phyloP scores from a whole-genome alignment of 2,329 filamentous ascomycete species.

The Phoma sp. region DNA sequence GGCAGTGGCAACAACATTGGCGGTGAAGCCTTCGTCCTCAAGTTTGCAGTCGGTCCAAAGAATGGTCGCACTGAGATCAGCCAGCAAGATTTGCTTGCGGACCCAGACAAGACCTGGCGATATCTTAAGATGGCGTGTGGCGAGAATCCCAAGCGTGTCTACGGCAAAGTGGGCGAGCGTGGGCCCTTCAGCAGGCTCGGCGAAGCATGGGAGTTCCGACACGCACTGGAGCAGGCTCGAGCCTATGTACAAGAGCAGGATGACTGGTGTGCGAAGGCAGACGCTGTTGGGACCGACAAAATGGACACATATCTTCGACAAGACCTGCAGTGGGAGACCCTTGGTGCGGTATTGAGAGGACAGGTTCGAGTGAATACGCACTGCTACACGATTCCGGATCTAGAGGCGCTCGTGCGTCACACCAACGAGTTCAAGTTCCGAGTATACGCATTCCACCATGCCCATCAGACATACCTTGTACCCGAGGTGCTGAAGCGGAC shows the following conservation, averaged over 20 bases:
- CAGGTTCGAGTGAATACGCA: constrained; percentile 74
- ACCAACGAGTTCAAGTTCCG: constrained; percentile 75
- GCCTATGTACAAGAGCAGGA: constrained; percentile 66
- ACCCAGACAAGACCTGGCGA: constrained; percentile 67
- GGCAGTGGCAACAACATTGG: constrained; percentile 77
- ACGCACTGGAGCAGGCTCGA: constrained; percentile 69
- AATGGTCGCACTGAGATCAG: constrained; percentile 69
- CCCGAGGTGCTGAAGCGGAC: constrained; percentile 62
- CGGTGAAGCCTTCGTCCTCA: constrained; percentile 70
- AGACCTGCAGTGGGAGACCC: constrained; percentile 68
- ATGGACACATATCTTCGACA: constrained; percentile 66
- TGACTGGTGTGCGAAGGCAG: constrained; percentile 64
- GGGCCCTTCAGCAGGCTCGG: constrained; percentile 63
- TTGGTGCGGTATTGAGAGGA: constrained; percentile 68
- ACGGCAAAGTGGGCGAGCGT: constrained; percentile 50
- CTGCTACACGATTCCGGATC: constrained; percentile 72
- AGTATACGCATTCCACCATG: constrained; percentile 72
- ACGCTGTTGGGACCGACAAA: constrained; percentile 28
- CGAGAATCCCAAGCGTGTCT: constrained; percentile 70
- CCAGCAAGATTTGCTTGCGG: constrained; percentile 52
- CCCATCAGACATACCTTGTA: constrained; percentile 70
- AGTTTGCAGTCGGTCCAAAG: constrained; percentile 43
- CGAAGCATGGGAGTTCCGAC: constrained; percentile 72
- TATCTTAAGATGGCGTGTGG: constrained; percentile 82
- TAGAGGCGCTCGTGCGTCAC: constrained; percentile 73